These are phyloP conservation scores for Epichloe sibirici DNA, from an alignment of 2,329 filamentous ascomycete genomes.

Conservation along the genomic window DNA sequence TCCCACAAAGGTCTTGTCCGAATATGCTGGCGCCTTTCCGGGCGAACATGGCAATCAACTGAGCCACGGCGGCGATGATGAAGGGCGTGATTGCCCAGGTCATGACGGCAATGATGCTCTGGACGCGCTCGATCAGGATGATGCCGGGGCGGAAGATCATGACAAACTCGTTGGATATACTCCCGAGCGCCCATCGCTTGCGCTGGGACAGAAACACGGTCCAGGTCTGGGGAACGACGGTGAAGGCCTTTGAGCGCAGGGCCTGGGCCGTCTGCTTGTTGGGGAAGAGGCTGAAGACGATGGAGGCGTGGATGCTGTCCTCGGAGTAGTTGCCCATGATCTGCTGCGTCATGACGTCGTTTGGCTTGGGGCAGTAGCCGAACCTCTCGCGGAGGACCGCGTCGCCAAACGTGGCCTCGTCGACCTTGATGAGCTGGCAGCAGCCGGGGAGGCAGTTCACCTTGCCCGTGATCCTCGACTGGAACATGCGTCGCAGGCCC, in stretches of 20 bases:
- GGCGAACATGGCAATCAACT: slow-evolving; percentile 24
- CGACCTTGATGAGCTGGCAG: slow-evolving; percentile 36
- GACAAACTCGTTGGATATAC: slow-evolving; percentile 36
- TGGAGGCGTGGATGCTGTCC: slow-evolving; percentile 35
- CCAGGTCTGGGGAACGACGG: slow-evolving; percentile 31
- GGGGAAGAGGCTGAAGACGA: slow-evolving; percentile 34
- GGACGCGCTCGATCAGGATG: slow-evolving; percentile 29
- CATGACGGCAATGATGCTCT: slow-evolving; percentile 32
- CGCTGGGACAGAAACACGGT: slow-evolving; percentile 36
- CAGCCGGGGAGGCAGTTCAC: slow-evolving; percentile 37
- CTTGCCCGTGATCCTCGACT: slow-evolving; percentile 35
- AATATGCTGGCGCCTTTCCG: slow-evolving; percentile 21
- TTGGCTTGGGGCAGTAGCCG: slow-evolving; percentile 35
- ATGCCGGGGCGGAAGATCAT: slow-evolving; percentile 32
- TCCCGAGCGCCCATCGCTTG: slow-evolving; percentile 35
- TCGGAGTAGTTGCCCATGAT: slow-evolving; percentile 38
- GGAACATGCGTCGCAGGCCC: slow-evolving; percentile 34
- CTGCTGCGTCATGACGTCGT: slow-evolving; percentile 34
- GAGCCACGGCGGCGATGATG: slow-evolving; percentile 27
- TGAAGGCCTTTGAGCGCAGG: slow-evolving; percentile 32
- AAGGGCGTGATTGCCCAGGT: slow-evolving; percentile 35
- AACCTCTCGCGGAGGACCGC: slow-evolving; percentile 32
- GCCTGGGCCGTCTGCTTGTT: slow-evolving; percentile 33
- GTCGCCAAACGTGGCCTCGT: slow-evolving; percentile 36
- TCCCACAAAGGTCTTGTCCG: slow-evolving; percentile 23